A percentile compares a stretch with the other conserved stretches of the same genome.
These are phyloP conservation scores for Ceratocystis papillata DNA, from an alignment of 2,329 filamentous ascomycete species.

Conservation along the genomic window DNA sequence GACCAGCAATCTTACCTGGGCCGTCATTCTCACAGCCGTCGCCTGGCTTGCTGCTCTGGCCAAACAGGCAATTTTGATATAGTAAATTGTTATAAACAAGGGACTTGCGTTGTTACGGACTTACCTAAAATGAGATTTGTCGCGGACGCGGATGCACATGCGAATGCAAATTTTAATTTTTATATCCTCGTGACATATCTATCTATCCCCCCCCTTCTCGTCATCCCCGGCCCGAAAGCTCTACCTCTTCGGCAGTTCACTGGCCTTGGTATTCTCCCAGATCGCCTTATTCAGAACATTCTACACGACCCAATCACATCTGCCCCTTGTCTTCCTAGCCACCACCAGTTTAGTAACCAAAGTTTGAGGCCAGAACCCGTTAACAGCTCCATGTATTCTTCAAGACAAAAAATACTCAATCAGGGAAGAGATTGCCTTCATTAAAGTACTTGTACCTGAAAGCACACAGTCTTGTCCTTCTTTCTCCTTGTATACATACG, in stretches of 20 bases:
- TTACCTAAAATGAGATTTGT: neutral
- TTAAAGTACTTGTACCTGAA: neutral
- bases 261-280: neutral
- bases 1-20: neutral
- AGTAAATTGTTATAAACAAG: neutral
- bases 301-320: neutral
- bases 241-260: neutral
- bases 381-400: neutral
- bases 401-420: neutral
- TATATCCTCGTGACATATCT: neutral
- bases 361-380: constrained; percentile 10
- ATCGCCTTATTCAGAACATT: neutral
- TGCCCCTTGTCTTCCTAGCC: neutral
- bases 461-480: neutral
- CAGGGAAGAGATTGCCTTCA: neutral
- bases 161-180: neutral
- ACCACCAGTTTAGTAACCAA: neutral
- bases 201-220: neutral
- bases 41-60: neutral
- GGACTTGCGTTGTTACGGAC: neutral
- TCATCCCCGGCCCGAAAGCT: neutral
- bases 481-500: neutral
- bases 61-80: neutral
- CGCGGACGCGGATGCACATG: neutral
- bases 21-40: neutral